Evolutionary conservation across 2,329 filamentous ascomycete species (phyloP).

Genomic region (Mariannaea sp.): DNA sequence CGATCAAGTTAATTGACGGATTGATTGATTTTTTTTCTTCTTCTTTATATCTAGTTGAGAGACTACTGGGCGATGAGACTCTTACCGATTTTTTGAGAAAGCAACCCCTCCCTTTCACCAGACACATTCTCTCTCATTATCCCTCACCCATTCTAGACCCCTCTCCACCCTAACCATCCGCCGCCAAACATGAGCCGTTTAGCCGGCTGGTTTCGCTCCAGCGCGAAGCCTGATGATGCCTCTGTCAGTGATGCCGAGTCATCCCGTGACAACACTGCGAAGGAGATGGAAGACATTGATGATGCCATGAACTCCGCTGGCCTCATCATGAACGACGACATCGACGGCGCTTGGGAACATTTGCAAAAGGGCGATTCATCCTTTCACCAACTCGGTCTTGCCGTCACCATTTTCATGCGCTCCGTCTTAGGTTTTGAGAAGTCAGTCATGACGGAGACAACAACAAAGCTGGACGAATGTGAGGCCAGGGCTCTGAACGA

Average conservation of each 20-base stretch:
- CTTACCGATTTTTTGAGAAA: not conserved
- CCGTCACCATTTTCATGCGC: constrained; percentile 81
- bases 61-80: not conserved
- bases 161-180: too few species aligned
- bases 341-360: constrained; percentile 78
- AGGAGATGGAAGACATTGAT: constrained; percentile 60
- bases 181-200: constrained; percentile 52
- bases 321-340: constrained; percentile 86
- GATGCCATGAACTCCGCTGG: constrained; percentile 68
- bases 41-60: too few species aligned
- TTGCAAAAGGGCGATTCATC: constrained; percentile 75
- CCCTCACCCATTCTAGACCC: too few species aligned
- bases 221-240: constrained; percentile 43
- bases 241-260: constrained; percentile 40
- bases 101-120: not conserved
- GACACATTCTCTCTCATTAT: too few species aligned
- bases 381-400: constrained; percentile 85
- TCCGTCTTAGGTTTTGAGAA: constrained; percentile 92
- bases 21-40: too few species aligned
- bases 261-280: constrained; percentile 39
- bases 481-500: constrained; percentile 79
- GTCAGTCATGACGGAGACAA: constrained; percentile 84
- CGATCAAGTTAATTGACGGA: not conserved
- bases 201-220: constrained; percentile 57
- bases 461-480: constrained; percentile 71